These are phyloP conservation scores for Pseudogymnoascus sp. DNA, from an alignment of 2,329 filamentous ascomycete genomes.

Conservation along the genomic window DNA sequence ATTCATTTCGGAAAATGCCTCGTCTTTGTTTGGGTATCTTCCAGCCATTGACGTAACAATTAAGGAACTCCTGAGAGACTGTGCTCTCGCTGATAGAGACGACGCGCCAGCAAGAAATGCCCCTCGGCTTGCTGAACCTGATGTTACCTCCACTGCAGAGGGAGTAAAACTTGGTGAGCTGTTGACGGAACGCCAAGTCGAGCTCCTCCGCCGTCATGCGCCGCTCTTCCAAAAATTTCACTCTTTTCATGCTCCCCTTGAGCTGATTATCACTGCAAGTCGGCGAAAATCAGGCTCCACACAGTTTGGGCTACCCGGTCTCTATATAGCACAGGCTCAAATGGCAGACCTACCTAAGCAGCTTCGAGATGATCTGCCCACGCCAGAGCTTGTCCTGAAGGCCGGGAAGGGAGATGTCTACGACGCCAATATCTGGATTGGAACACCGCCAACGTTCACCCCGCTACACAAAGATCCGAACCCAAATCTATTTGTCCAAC, in stretches of 20 bases:
- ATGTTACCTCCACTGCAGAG: background rate
- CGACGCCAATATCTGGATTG: constrained; percentile 79
- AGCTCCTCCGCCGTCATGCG: background rate
- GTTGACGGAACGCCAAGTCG: background rate
- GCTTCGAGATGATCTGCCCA: constrained; percentile 59
- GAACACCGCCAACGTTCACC: constrained; percentile 77
- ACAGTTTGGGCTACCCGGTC: constrained; percentile 22
- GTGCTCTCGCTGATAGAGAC: background rate
- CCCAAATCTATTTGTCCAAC: constrained; percentile 82
- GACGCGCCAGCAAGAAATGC: background rate
- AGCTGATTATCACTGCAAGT: constrained; percentile 20
- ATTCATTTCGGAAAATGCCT: background rate
- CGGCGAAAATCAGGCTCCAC: background rate
- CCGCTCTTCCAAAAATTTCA: constrained; percentile 30
- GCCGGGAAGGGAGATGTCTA: constrained; percentile 80
- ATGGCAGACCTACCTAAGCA: constrained; percentile 57
- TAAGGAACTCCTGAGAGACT: constrained; percentile 1
- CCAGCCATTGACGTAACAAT: constrained; percentile 20
- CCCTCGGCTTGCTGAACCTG: too few species aligned
- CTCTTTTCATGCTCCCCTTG: constrained; percentile 36
- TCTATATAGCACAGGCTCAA: constrained; percentile 82
- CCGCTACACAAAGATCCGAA: constrained; percentile 91
- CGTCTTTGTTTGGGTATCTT: constrained; percentile 8
- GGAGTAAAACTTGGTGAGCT: too few species aligned
- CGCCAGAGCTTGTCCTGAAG: constrained; percentile 52